These are phyloP conservation scores for Colletotrichum magnum DNA, from an alignment of 2,329 filamentous ascomycete species.

Conservation along the genomic window DNA sequence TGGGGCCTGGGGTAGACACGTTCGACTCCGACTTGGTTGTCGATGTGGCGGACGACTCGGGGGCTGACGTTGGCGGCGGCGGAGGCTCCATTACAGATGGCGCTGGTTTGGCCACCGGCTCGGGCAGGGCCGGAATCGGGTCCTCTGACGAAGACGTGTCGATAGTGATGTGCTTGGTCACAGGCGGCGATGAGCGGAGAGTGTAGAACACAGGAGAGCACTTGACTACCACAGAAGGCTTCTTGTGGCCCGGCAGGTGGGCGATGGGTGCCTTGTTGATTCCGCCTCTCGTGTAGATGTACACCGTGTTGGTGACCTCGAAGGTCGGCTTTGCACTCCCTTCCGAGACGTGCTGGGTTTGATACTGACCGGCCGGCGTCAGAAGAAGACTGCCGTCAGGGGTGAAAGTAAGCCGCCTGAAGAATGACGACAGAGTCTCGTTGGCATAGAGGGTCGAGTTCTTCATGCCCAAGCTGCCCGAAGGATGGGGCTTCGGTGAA, in stretches of 20 bases:
- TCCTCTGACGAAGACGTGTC: slow-evolving; percentile 93
- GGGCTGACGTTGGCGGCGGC: slow-evolving; percentile 69
- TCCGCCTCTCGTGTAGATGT: slow-evolving; percentile 96
- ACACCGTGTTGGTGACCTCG: slow-evolving; percentile 96
- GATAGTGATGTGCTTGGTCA: slow-evolving; percentile 91
- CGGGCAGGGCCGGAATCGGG: slow-evolving; percentile 85
- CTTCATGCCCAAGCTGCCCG: slow-evolving; percentile 75
- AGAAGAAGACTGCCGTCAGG: slow-evolving; percentile 95
- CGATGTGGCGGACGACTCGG: slow-evolving; percentile 55
- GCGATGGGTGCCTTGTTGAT: slow-evolving; percentile 97
- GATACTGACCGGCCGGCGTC: slow-evolving; percentile 96
- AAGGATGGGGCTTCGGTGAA: slow-evolving; percentile 82
- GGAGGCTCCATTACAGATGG: slow-evolving; percentile 86
- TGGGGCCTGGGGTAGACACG: slow-evolving; percentile 69
- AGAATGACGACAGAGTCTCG: slow-evolving; percentile 97
- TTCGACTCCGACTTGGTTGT: slow-evolving; percentile 58
- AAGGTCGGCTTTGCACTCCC: slow-evolving; percentile 81
- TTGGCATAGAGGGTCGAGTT: slow-evolving; percentile 96
- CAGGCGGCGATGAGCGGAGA: slow-evolving; percentile 75
- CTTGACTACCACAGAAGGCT: slow-evolving; percentile 94
- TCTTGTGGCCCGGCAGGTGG: slow-evolving; percentile 96
- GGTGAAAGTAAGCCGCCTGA: slow-evolving; percentile 92
- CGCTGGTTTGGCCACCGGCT: slow-evolving; percentile 78
- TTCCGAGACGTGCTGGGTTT: slow-evolving; percentile 77
- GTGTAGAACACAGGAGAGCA: slow-evolving; percentile 94